Percentiles rank a stretch among this genome's conserved stretches.
Conservation (phyloP, 2,329 filamentous ascomycete species). For the Neoascochyta sp. region DNA sequence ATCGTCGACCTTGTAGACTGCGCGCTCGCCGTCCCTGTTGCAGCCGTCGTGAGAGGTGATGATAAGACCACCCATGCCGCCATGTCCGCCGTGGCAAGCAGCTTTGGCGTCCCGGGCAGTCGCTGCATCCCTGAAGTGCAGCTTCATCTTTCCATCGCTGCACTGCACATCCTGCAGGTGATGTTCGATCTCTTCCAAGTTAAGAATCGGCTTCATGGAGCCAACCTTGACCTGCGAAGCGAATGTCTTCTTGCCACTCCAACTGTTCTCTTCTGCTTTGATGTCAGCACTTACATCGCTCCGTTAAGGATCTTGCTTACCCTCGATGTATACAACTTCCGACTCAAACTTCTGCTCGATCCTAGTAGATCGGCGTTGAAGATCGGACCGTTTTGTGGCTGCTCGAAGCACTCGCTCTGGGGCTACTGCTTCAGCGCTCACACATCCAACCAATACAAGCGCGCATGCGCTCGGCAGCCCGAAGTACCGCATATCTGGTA, state of each 20-base stretch:
- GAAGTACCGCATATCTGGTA: conserved; percentile 4
- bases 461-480: not conserved
- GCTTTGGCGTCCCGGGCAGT: conserved; percentile 25
- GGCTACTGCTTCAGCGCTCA: conserved; percentile 1
- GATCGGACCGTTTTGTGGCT: conserved; percentile 27
- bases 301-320: conserved; percentile 17
- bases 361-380: conserved; percentile 21
- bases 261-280: conserved; percentile 20
- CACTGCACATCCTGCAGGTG: conserved; percentile 31
- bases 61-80: conserved; percentile 24
- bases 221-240: conserved; percentile 33
- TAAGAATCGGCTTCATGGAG: conserved; percentile 31
- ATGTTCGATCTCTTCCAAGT: conserved; percentile 38
- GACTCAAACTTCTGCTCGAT: conserved; percentile 27
- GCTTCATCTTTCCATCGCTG: conserved; percentile 18
- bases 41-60: conserved; percentile 39
- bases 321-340: conserved; percentile 33
- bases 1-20: conserved; percentile 31
- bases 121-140: conserved; percentile 26
- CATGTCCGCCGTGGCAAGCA: conserved; percentile 18
- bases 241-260: conserved; percentile 26
- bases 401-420: conserved; percentile 29
- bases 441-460: conserved; percentile 1
- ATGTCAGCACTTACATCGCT: too few relatives aligned
- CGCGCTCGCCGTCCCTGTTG: conserved; percentile 36